A percentile compares a stretch with the other conserved stretches of the same genome.
Conservation (phyloP, 345 rosid genomes). For the Durio zibethinus region DNA sequence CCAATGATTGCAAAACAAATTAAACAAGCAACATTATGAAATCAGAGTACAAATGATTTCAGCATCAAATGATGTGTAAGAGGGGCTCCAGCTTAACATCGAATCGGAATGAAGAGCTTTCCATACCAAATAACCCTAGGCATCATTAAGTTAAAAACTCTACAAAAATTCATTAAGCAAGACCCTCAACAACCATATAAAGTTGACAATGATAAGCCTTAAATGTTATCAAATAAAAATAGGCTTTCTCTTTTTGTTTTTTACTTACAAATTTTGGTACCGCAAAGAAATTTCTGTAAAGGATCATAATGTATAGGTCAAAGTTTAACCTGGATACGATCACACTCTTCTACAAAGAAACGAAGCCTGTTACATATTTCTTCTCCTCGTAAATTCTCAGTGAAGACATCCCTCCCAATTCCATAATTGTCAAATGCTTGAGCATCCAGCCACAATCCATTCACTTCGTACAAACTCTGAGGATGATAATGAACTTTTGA, state of each 20-base stretch:
- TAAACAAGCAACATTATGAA: background rate
- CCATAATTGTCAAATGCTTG: constrained; percentile 74
- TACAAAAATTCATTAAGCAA: background rate
- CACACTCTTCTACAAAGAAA: constrained; percentile 86
- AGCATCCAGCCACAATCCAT: constrained; percentile 59
- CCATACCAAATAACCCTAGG: background rate
- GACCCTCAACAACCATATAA: background rate
- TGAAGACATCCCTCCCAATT: constrained; percentile 65
- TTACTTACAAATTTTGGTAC: background rate
- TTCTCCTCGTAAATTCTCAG: constrained; percentile 59
- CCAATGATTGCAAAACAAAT: constrained; percentile 18
- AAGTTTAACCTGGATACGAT: constrained; percentile 70
- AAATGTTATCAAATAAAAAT: background rate
- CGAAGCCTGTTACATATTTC: constrained; percentile 81
- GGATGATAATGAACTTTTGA: constrained; percentile 91
- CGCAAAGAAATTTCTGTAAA: background rate
- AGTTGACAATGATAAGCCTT: background rate
- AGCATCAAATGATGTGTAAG: background rate
- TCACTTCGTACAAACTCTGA: constrained; percentile 63
- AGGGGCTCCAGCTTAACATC: background rate
- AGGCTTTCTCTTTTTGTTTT: background rate
- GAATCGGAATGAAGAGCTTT: background rate
- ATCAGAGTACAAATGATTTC: background rate
- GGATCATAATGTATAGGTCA: background rate
- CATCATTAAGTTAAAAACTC: background rate